phyloP scores from a whole-genome alignment of 768 basidiomycete species.

The Lactarius trivialis region DNA sequence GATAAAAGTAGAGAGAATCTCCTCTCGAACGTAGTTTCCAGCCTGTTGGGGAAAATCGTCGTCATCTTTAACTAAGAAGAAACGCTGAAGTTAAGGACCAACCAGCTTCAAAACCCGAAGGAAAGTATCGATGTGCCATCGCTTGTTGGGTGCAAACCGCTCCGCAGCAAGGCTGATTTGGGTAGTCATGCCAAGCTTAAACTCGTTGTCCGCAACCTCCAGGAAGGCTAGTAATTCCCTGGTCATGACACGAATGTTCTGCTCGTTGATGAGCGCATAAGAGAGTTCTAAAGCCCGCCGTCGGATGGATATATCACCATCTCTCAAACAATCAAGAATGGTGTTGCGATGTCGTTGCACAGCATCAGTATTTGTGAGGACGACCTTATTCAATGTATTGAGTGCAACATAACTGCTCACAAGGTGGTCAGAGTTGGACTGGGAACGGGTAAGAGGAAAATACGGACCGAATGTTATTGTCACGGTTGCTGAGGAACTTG shows the following conservation, averaged over 20 bases:
- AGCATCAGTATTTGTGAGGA: slow-evolving; percentile 94
- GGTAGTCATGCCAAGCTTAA: slow-evolving; percentile 96
- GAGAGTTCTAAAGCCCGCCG: slow-evolving; percentile 94
- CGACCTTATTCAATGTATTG: slow-evolving; percentile 97
- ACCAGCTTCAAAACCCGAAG: slow-evolving; percentile 88
- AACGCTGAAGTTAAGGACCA: slow-evolving; percentile 27
- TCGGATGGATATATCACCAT: slow-evolving; percentile 97
- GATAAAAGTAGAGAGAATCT: slow-evolving; percentile 91
- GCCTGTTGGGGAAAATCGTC: slow-evolving; percentile 47
- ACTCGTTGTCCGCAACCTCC: slow-evolving; percentile 97
- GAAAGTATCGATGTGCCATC: slow-evolving; percentile 99
- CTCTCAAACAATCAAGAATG: slow-evolving; percentile 98
- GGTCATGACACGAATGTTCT: slow-evolving; percentile 86
- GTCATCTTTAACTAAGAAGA: background rate
- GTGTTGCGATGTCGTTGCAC: slow-evolving; percentile 97
- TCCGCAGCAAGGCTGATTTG: slow-evolving; percentile 96
- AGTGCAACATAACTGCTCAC: slow-evolving; percentile 83
- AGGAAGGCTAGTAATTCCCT: slow-evolving; percentile 93
- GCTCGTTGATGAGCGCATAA: slow-evolving; percentile 93
- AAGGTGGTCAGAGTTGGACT: background rate
- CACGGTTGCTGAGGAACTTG: slow-evolving; percentile 94
- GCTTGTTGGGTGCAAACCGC: slow-evolving; percentile 92
- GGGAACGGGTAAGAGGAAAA: background rate
- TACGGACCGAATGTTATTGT: slow-evolving; percentile 94
- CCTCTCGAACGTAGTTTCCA: slow-evolving; percentile 96